Evolutionary conservation across 2,329 filamentous ascomycete genomes (phyloP), one percentile per base, ranked within the genome.

Genomic region (Acarospora socialis): DNA sequence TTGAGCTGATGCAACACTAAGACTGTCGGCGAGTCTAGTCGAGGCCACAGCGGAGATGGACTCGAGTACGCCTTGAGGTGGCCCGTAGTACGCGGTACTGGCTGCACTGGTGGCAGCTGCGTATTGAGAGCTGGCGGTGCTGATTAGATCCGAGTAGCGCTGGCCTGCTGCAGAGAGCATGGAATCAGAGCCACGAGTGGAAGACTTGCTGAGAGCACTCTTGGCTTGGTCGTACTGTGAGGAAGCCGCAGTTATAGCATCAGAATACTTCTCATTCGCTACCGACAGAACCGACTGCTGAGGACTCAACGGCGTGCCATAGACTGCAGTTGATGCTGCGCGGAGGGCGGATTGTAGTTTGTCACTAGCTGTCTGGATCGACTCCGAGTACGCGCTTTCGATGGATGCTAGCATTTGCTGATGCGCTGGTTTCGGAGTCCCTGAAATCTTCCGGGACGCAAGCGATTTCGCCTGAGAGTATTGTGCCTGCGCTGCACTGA

Each of bases 381-480:
- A 75, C 19, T 68, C 67, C 20, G 76, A 75, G 47, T 82, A 84
- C 2, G 70, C 77, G 4, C 63, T 66, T 6, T 76, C 74, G 7
- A 80, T 69, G 0, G 77, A 80, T 6, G 75, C 68, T 8, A 81
- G 59, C 50, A 83, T 68, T 39, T 81, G 63, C 43, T 81, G 63
- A 39, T 83, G 74, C 3, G 70, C 65, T 5, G 80, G 78, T 46
- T 78, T 70, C 1, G 77, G 70, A 15, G 73, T 73, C 19, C 77
- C 78, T 17, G 70, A 73, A 22, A 82, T 66, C 45, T 81, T 69
- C 3, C 63, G 68, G 1, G 77, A 81, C 2, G 80, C 62, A 16
- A 71, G 63, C 1, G 77, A 77, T 45, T 74, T 70, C 7, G 78
- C 80, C 14, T 71, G 70, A 0, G 67, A 66, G 43, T 81, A 81